Percentiles rank a stretch among this genome's conserved stretches.
Conservation (phyloP, 441 rosid genomes). For the Erodium trifolium region DNA sequence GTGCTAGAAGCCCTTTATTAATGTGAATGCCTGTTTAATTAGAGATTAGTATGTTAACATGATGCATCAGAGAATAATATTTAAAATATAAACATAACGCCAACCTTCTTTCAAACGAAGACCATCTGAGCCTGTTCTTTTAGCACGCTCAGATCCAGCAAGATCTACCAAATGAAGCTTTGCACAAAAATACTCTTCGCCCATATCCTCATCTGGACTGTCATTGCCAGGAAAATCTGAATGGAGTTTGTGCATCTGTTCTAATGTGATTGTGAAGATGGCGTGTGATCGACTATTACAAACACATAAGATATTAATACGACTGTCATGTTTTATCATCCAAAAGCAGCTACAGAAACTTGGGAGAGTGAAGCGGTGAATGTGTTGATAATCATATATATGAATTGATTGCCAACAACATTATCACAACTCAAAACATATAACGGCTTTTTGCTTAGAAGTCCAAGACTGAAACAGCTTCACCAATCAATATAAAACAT, state of each 20-base stretch:
- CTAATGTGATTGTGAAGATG: constrained; percentile 66
- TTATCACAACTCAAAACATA: neutral
- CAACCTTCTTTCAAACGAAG: constrained; percentile 58
- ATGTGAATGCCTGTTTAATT: constrained; percentile 47
- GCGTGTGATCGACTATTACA: constrained; percentile 62
- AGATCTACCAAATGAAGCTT: constrained; percentile 67
- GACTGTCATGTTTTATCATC: neutral
- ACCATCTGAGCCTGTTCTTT: constrained; percentile 62
- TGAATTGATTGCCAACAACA: neutral
- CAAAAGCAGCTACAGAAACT: constrained; percentile 4
- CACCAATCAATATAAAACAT: neutral
- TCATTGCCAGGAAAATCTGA: constrained; percentile 31
- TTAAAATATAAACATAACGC: constrained; percentile 20
- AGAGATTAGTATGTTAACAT: neutral
- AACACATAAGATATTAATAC: constrained; percentile 28
- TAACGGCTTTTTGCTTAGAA: neutral
- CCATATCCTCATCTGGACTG: constrained; percentile 38
- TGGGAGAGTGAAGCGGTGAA: neutral
- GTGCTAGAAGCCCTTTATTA: constrained; percentile 63
- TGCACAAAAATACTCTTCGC: constrained; percentile 55
- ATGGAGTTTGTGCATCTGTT: constrained; percentile 48
- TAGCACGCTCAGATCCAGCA: constrained; percentile 68
- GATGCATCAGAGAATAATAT: neutral
- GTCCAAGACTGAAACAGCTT: constrained; percentile 5
- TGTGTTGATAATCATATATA: neutral